phyloP scores from a whole-genome alignment of 805 yeast genomes.

The Metschnikowia bowlesiae region DNA sequence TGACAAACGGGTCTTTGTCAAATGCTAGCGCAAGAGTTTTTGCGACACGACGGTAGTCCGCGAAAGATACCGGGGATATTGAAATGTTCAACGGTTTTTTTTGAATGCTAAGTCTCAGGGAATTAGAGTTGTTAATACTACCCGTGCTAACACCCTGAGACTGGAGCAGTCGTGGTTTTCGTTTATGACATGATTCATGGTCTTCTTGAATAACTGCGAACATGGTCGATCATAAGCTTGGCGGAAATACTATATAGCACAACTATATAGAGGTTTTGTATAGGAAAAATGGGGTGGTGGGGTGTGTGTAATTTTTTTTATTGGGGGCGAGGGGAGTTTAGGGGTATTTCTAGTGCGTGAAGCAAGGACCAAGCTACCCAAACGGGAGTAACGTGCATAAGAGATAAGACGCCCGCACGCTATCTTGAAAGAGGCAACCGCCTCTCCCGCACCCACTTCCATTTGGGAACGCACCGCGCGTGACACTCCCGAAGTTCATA shows the following conservation, averaged over 20 bases:
- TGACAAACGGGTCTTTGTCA: constrained; percentile 50
- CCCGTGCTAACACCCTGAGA: constrained; percentile 30
- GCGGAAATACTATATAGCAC: neutral
- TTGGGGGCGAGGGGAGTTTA: neutral
- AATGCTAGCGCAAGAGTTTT: constrained; percentile 50
- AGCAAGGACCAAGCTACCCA: constrained; percentile 1
- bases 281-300: neutral
- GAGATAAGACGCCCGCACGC: constrained; percentile 1
- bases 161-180: constrained; percentile 37
- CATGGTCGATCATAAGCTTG: constrained; percentile 16
- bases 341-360: constrained; percentile 2
- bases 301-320: no score
- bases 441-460: neutral
- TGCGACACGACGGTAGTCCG: constrained; percentile 53
- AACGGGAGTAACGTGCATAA: constrained; percentile 1
- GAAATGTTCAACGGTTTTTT: constrained; percentile 14
- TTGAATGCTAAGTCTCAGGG: constrained; percentile 23
- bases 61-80: constrained; percentile 17
- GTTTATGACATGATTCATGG: constrained; percentile 27
- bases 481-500: neutral
- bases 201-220: constrained; percentile 27
- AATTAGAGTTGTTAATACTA: constrained; percentile 14
- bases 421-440: neutral
- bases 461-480: neutral
- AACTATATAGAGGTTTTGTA: neutral